Percentiles rank a stretch among this genome's conserved stretches.
Conservation (phyloP, 2,329 filamentous ascomycete species). For the Atkinsonella texensis region DNA sequence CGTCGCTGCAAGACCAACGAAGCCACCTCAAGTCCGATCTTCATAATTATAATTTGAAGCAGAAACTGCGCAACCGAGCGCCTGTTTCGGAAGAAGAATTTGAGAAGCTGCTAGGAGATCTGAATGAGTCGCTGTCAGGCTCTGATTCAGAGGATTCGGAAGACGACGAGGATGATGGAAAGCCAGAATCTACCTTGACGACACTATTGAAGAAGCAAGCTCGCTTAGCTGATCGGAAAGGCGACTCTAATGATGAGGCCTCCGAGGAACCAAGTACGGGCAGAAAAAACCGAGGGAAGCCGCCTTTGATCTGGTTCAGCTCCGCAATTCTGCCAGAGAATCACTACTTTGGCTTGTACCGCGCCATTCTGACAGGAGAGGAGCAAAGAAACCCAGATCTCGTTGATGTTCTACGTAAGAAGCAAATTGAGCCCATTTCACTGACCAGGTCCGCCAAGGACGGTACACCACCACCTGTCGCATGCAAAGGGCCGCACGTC, state of each 20-base stretch:
- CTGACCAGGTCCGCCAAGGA: slow-evolving; percentile 44
- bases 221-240: slow-evolving; percentile 46
- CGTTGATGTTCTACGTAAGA: slow-evolving; percentile 57
- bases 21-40: slow-evolving; percentile 81
- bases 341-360: slow-evolving; percentile 74
- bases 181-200: slow-evolving; percentile 58
- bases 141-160: slow-evolving; percentile 61
- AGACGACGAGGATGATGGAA: slow-evolving; percentile 44
- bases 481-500: slow-evolving; percentile 66
- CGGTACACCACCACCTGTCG: slow-evolving; percentile 39
- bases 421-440: slow-evolving; percentile 58
- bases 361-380: slow-evolving; percentile 60
- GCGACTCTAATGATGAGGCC: slow-evolving; percentile 35
- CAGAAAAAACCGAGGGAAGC: slow-evolving; percentile 48
- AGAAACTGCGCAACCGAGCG: slow-evolving; percentile 63
- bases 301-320: slow-evolving; percentile 75
- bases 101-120: slow-evolving; percentile 68
- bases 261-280: slow-evolving; percentile 25
- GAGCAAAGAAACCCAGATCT: slow-evolving; percentile 54
- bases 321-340: slow-evolving; percentile 65
- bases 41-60: slow-evolving; percentile 90
- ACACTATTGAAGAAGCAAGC: slow-evolving; percentile 75
- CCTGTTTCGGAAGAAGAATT: slow-evolving; percentile 74
- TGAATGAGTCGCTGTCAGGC: slow-evolving; percentile 88
- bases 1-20: slow-evolving; percentile 66